These are phyloP conservation scores for Coemansia sp. DNA, from an alignment of 192 early-diverging fungal species.

Conservation along the genomic window DNA sequence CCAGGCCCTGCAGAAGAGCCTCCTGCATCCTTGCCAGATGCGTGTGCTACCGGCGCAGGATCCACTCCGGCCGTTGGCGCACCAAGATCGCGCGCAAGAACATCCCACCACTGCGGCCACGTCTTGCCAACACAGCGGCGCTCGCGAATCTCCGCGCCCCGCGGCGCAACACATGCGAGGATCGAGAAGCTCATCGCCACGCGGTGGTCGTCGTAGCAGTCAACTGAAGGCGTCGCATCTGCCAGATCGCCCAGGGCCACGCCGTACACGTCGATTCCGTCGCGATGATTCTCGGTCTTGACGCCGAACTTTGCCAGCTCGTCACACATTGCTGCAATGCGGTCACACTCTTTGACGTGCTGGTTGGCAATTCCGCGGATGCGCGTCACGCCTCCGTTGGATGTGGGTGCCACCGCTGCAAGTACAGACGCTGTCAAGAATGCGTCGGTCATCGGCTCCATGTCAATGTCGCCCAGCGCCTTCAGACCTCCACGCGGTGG, in stretches of 20 bases:
- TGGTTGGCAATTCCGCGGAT: conserved; percentile 98
- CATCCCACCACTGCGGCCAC: conserved; percentile 99
- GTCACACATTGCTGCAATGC: conserved; percentile 94
- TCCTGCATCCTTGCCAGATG: conserved; percentile 9
- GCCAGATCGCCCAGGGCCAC: conserved; percentile 55
- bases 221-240: conserved; percentile 63
- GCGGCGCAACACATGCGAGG: conserved; percentile 73
- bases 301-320: conserved; percentile 93
- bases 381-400: conserved; percentile 65
- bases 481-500: conserved; percentile 70
- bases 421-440: conserved; percentile 94
- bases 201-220: conserved; percentile 97
- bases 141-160: conserved; percentile 79
- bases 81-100: conserved; percentile 78
- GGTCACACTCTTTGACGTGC: conserved; percentile 97
- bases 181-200: conserved; percentile 97
- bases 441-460: conserved; percentile 99
- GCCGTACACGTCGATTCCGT: conserved; percentile 90
- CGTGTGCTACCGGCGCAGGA: conserved; percentile 6
- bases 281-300: conserved; percentile 72
- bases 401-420: conserved; percentile 76
- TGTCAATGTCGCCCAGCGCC: conserved; percentile 82
- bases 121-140: conserved; percentile 99
- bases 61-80: conserved; percentile 53
- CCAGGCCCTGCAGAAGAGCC: not conserved